Base-by-base conservation (phyloP, 768 basidiomycete genomes). In the Panus rudis region DNA sequence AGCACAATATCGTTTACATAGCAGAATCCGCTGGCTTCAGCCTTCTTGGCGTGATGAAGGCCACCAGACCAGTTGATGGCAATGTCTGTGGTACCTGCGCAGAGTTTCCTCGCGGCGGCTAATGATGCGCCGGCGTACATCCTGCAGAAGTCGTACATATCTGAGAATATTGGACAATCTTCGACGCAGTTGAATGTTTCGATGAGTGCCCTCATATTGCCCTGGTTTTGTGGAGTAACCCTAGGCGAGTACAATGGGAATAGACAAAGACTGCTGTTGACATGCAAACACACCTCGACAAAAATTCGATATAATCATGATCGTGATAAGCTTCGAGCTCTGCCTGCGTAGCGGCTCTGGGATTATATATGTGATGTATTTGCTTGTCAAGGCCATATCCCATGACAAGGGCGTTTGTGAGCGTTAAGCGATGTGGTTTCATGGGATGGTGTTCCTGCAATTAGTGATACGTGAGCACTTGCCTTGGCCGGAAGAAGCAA, bases 41-140 rank as follows among this genome's bases (percentile, higher is more conserved):
- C 88, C 49, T 93, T 85, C 68, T 98, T 98, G 2, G 94, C 96
- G 55, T 99, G 96, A 64, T 99, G 96, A 16, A 99, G 73, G 0
- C 96, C 96, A 1, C 96, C 96, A 17, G 92, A 92, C 96, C 96
- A 99, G 58, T 97, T 98, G 54, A 99, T 91, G 0, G 96, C 96
- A 32, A 94, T 97, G 63, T 99, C 96, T 14, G 92, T 91, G 2
- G 81, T 59, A 1, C 90, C 91, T 2, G 84, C 74, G 40, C 79
- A 81, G 2, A 98, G 71, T 61, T 92, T 93, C 16, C 92, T 70
- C 8, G 93, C 93, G 1, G 87, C 96, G 14, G 91, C 89, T 16
- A 99, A 69, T 1, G 90, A 92, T 0, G 77, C 92, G 1, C 96
- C 96, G 2, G 94, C 77, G 61, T 96, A 99, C 78, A 93, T 85